Conservation (phyloP, 2,329 filamentous ascomycete genomes). For the Pyricularia pennisetigena region DNA sequence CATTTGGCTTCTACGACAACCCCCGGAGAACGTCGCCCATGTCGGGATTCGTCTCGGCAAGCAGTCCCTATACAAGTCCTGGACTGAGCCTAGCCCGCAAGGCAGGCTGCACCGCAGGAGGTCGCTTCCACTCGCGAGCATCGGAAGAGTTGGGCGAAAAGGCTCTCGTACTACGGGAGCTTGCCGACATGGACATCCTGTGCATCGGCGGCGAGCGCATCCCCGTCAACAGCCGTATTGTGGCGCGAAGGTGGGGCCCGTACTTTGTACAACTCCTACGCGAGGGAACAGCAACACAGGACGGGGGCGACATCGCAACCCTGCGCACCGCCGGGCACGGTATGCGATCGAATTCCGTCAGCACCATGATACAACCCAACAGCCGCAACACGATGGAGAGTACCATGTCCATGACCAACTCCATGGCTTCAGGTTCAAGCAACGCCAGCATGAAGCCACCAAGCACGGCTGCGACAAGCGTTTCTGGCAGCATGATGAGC, state of each 20-base stretch:
- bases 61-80: conserved; percentile 53
- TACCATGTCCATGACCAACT: conserved; percentile 30
- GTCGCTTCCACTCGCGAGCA: conserved; percentile 63
- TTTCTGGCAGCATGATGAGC: conserved; percentile 25
- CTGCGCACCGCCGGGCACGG: conserved; percentile 54
- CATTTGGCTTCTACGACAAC: conserved; percentile 96
- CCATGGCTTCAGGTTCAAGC: conserved; percentile 22
- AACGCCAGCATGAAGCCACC: conserved; percentile 25
- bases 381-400: conserved; percentile 41
- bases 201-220: conserved; percentile 86
- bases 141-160: conserved; percentile 81
- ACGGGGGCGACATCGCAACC: conserved; percentile 66
- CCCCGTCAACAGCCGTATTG: conserved; percentile 83
- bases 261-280: conserved; percentile 89
- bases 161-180: conserved; percentile 68
- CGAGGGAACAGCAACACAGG: conserved; percentile 64
- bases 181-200: conserved; percentile 94
- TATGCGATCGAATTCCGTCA: conserved; percentile 64
- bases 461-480: conserved; percentile 33
- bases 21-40: conserved; percentile 69
- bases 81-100: conserved; percentile 48
- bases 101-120: conserved; percentile 59
- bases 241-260: conserved; percentile 84
- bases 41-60: conserved; percentile 78
- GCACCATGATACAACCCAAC: conserved; percentile 67